Evolutionary conservation across 1,139 yeast genomes (phyloP).

Genomic region (Hansenula lynferdii): DNA sequence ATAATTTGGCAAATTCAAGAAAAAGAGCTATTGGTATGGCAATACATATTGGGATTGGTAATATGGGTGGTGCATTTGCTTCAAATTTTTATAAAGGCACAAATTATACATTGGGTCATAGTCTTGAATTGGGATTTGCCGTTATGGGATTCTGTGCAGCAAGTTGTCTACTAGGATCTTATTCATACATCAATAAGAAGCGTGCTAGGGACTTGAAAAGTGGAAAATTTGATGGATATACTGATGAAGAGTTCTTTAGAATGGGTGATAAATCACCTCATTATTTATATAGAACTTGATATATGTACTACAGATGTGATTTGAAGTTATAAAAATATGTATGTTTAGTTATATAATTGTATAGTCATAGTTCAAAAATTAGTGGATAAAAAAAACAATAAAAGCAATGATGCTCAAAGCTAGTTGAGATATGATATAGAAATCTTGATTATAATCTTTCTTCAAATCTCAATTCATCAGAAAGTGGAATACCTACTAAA

Average conservation of each 20-base stretch:
- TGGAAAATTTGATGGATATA: conserved; percentile 25
- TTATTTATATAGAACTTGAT: not conserved
- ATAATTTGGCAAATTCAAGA: conserved; percentile 20
- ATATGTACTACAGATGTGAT: no score
- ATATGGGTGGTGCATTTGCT: conserved; percentile 34
- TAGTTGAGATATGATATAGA: no score
- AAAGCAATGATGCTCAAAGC: no score
- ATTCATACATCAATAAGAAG: conserved; percentile 21
- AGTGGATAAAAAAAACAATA: not conserved
- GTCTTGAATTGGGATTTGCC: conserved; percentile 12
- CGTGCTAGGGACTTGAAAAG: conserved; percentile 16
- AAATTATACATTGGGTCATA: conserved; percentile 12
- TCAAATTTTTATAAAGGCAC: conserved; percentile 21
- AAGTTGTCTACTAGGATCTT: conserved; percentile 13
- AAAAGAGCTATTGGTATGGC: conserved; percentile 37
- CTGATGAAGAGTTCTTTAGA: conserved; percentile 23
- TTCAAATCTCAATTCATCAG: conserved; percentile 90
- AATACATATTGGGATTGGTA: conserved; percentile 35
- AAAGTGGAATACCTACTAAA: conserved; percentile 84
- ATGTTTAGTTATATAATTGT: no score
- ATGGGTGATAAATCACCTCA: conserved; percentile 29
- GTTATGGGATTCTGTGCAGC: conserved; percentile 12
- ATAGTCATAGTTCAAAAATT: no score
- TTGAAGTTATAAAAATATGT: not conserved
- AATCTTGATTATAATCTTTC: conserved; percentile 60